These are phyloP conservation scores for Tricholoma furcatifolium DNA, from an alignment of 768 basidiomycete genomes.

Conservation along the genomic window DNA sequence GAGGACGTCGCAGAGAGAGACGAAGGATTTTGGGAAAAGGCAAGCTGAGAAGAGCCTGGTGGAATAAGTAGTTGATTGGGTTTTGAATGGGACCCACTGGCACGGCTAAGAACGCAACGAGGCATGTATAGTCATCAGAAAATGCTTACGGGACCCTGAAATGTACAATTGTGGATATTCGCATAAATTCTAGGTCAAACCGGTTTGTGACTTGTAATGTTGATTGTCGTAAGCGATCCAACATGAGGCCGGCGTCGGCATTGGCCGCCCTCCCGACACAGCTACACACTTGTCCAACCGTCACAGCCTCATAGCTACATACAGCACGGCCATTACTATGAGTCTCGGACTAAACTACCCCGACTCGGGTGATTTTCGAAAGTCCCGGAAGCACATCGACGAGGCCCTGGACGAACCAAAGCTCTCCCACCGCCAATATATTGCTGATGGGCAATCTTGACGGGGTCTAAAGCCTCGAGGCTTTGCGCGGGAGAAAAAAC, in stretches of 20 bases:
- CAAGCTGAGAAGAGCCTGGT: slow-evolving; percentile 1
- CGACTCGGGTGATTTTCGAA: not conserved
- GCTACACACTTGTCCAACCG: too few species aligned
- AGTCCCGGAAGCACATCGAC: not conserved
- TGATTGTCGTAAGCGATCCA: slow-evolving; percentile 22
- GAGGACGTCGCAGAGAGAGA: not conserved
- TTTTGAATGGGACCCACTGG: slow-evolving; percentile 11
- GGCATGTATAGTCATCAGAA: slow-evolving; percentile 21
- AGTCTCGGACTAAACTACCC: not conserved
- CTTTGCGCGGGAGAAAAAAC: slow-evolving; percentile 1
- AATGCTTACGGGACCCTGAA: slow-evolving; percentile 20
- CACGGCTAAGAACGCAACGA: slow-evolving; percentile 15
- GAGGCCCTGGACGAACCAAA: not conserved
- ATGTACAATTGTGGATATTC: slow-evolving; percentile 19
- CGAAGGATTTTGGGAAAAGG: slow-evolving; percentile 12
- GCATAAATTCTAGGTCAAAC: slow-evolving; percentile 18
- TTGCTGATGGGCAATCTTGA: slow-evolving; percentile 8
- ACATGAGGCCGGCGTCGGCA: slow-evolving; percentile 8
- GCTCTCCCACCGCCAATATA: not conserved
- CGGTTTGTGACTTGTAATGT: slow-evolving; percentile 10
- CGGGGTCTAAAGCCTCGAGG: slow-evolving; percentile 11
- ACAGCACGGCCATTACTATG: too few species aligned
- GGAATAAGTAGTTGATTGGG: slow-evolving; percentile 16
- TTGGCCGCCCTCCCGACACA: too few species aligned
- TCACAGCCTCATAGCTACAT: too few species aligned